Percentiles rank a stretch among this genome's conserved stretches.
Evolutionary conservation across 1,139 yeast genomes (phyloP).

Genomic region (Taiozyma sp.): DNA sequence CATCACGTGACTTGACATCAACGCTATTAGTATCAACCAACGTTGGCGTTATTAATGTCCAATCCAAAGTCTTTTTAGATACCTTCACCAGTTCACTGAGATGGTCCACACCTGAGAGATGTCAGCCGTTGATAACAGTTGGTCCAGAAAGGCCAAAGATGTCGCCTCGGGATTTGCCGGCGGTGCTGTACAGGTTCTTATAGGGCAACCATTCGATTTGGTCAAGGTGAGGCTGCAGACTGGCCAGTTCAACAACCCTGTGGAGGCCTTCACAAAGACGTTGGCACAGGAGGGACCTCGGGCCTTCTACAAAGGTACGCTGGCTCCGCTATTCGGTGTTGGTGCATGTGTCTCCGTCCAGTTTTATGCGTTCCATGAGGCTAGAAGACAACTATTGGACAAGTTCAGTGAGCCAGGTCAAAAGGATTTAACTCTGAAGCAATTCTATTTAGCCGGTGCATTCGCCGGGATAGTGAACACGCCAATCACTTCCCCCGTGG

Average conservation of each 20-base stretch:
- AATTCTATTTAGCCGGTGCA: constrained; percentile 71
- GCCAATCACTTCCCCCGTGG: constrained; percentile 70
- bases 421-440: constrained; percentile 44
- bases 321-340: constrained; percentile 83
- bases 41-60: too few species aligned
- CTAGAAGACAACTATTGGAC: constrained; percentile 53
- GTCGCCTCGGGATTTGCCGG: constrained; percentile 89
- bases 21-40: not conserved
- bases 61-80: not conserved
- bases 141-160: constrained; percentile 65
- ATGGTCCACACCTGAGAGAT: constrained; percentile 43
- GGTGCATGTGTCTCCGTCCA: constrained; percentile 91
- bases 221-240: constrained; percentile 90
- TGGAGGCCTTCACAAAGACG: constrained; percentile 68
- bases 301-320: constrained; percentile 89
- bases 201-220: constrained; percentile 94
- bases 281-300: constrained; percentile 68
- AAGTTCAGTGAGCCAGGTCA: constrained; percentile 18
- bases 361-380: constrained; percentile 80
- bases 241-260: constrained; percentile 69
- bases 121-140: constrained; percentile 33
- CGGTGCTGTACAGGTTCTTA: constrained; percentile 89
- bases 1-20: constrained; percentile 6
- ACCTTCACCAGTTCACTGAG: constrained; percentile 40
- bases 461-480: constrained; percentile 75